phyloP scores from a whole-genome alignment of 2,329 filamentous ascomycete genomes.

The Arthrobotrys pseudoclavata region DNA sequence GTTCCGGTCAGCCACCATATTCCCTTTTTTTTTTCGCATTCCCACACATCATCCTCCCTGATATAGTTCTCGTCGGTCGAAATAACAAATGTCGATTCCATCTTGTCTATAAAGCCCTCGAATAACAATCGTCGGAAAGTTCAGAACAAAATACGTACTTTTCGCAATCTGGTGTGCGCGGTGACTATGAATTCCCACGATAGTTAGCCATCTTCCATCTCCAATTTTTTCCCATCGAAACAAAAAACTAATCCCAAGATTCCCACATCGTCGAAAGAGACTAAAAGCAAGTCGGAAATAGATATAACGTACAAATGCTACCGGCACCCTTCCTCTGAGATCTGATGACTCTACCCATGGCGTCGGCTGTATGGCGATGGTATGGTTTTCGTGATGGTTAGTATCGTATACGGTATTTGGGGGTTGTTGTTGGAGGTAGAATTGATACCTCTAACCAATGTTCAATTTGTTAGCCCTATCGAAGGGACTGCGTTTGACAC shows the following conservation, averaged over 20 bases:
- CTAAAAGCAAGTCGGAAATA: background rate
- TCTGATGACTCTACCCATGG: constrained; percentile 60
- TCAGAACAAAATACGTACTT: constrained; percentile 70
- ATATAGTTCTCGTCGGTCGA: constrained; percentile 1
- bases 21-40: constrained; percentile 2
- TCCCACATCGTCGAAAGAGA: constrained; percentile 3
- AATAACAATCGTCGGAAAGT: constrained; percentile 2
- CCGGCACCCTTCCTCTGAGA: constrained; percentile 58
- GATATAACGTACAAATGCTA: constrained; percentile 57
- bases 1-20: constrained; percentile 37
- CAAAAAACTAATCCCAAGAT: background rate
- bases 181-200: constrained; percentile 68
- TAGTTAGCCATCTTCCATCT: constrained; percentile 17
- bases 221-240: background rate
- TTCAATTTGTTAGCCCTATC: constrained; percentile 55
- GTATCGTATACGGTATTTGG: constrained; percentile 3
- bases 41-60: background rate
- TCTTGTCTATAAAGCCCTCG: background rate
- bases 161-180: constrained; percentile 91
- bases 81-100: background rate
- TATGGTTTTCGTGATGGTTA: constrained; percentile 24
- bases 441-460: constrained; percentile 12
- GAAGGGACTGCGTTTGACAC: constrained; percentile 39
- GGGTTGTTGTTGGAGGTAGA: constrained; percentile 30
- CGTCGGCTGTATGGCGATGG: constrained; percentile 51